Evolutionary conservation across 768 basidiomycete species (phyloP), one percentile per base, ranked within the genome.

Genomic region (Kwoniella sp.): DNA sequence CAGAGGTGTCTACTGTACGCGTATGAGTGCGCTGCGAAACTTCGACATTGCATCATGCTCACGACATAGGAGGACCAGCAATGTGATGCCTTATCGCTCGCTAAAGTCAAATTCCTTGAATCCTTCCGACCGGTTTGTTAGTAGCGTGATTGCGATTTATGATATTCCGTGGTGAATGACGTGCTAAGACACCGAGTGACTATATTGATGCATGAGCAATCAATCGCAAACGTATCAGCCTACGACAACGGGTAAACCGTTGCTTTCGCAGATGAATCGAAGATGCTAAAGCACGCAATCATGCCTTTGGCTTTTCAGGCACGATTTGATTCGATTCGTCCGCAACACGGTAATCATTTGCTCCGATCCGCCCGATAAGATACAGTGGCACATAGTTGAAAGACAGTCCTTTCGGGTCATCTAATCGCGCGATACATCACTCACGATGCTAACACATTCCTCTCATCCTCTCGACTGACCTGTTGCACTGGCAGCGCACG

Each of bases 361-460:
- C 41, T 45, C 41, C 41, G 41, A 45, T 45, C 41, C 41, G 41
- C 41, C 41, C 41, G 41, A 45, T 45, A 45, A 45, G 41, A 45
- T 45, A n/a, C n/a, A 11, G 41, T 37, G 13, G 3, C 41, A 45
- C 41, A 4, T 3, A 11, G 11, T 9, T 45, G 41, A 8, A 8
- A 45, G 9, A 8, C 41, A 45, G 9, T 34, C 41, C 41, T 45
- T 45, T 45, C 20, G 41, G 15, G 41, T 45, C 41, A 17, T 45
- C 41, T 45, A 17, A 45, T 45, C 20, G 41, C 41, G 41, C 41
- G 41, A 45, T 45, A 8, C 15, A 17, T 17, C 41, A 3, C 20
- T 9, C 41, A 45, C 9, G 3, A 45, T 7, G 3, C 15, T 11
- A 17, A 45, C 20, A 45, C 41, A 13, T 37, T 37, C 34, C 5